Percentiles rank a stretch among this genome's conserved stretches.
phyloP scores from a whole-genome alignment of 805 yeast species.

The Tanozyma kutaoensis region DNA sequence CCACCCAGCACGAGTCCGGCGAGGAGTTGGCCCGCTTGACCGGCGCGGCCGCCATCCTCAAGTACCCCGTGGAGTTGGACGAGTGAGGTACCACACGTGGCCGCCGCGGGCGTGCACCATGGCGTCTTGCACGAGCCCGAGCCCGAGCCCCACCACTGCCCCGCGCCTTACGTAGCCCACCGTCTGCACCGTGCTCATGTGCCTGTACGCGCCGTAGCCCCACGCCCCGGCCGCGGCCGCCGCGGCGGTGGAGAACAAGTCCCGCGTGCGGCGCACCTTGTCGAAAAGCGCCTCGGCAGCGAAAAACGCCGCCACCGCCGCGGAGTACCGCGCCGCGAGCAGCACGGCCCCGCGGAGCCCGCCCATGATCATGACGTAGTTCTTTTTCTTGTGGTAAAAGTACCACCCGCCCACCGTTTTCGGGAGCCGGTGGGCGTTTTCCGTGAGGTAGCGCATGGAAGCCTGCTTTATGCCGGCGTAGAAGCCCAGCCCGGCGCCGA shows the following conservation, averaged over 20 bases:
- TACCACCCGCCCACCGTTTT: slow-evolving; percentile 75
- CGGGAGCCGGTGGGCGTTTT: slow-evolving; percentile 76
- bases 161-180: slow-evolving; percentile 36
- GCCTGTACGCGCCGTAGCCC: slow-evolving; percentile 31
- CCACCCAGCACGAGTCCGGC: slow-evolving; percentile 82
- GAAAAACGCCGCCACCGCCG: slow-evolving; percentile 36
- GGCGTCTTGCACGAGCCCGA: slow-evolving; percentile 59
- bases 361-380: slow-evolving; percentile 51
- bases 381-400: slow-evolving; percentile 73
- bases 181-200: slow-evolving; percentile 30
- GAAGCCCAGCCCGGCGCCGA: slow-evolving; percentile 43
- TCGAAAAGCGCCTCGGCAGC: slow-evolving; percentile 55
- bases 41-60: slow-evolving; percentile 80
- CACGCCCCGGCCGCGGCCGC: slow-evolving; percentile 43
- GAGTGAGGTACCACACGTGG: slow-evolving; percentile 47
- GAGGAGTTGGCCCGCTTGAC: slow-evolving; percentile 80
- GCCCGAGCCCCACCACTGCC: slow-evolving; percentile 38
- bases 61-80: slow-evolving; percentile 70
- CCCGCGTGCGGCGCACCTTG: slow-evolving; percentile 31
- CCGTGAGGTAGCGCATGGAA: slow-evolving; percentile 53
- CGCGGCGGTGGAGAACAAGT: slow-evolving; percentile 48
- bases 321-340: slow-evolving; percentile 20
- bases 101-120: slow-evolving; percentile 45
- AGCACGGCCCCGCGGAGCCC: slow-evolving; percentile 38
- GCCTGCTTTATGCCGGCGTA: slow-evolving; percentile 43